Evolutionary conservation across 371 early-diverging fungal species (phyloP).

Genomic region (Fennellomyces sp.): DNA sequence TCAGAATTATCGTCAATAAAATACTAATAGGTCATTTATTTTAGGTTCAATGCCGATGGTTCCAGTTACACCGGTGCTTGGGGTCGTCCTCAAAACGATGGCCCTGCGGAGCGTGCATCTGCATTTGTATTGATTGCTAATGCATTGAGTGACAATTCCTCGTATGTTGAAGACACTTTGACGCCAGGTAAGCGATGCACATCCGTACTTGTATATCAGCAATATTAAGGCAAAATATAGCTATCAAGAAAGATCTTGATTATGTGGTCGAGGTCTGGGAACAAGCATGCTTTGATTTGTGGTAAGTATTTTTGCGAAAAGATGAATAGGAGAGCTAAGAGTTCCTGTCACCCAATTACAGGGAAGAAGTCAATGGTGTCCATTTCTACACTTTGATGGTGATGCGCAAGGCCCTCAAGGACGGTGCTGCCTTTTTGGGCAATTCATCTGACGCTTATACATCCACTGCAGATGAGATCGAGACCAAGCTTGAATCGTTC

Average conservation of each 20-base stretch:
- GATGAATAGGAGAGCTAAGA: too few species aligned
- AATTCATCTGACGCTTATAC: constrained; percentile 4
- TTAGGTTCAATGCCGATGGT: constrained; percentile 22
- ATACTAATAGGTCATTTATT: constrained; percentile 58
- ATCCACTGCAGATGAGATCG: constrained; percentile 24
- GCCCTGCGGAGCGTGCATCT: constrained; percentile 76
- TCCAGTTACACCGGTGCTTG: constrained; percentile 18
- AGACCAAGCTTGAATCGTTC: constrained; percentile 40
- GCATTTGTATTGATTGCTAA: constrained; percentile 53
- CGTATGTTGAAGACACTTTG: constrained; percentile 7
- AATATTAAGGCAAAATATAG: too few species aligned
- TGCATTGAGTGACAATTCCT: constrained; percentile 12
- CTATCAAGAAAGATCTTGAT: constrained; percentile 59
- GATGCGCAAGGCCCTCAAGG: constrained; percentile 54
- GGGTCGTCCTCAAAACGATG: constrained; percentile 77
- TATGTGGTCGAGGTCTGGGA: constrained; percentile 56
- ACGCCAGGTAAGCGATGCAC: constrained; percentile 6
- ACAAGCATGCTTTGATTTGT: constrained; percentile 52
- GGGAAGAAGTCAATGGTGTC: constrained; percentile 65
- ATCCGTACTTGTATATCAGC: neutral
- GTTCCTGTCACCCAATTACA: too few species aligned
- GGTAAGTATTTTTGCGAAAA: too few species aligned
- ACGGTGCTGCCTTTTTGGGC: constrained; percentile 19
- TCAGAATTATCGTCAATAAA: constrained; percentile 24
- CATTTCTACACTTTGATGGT: constrained; percentile 77